Percentiles rank a stretch among this genome's conserved stretches.
Evolutionary conservation across 495 filamentous ascomycete species (phyloP).

Genomic region (Margaritispora aquatica): DNA sequence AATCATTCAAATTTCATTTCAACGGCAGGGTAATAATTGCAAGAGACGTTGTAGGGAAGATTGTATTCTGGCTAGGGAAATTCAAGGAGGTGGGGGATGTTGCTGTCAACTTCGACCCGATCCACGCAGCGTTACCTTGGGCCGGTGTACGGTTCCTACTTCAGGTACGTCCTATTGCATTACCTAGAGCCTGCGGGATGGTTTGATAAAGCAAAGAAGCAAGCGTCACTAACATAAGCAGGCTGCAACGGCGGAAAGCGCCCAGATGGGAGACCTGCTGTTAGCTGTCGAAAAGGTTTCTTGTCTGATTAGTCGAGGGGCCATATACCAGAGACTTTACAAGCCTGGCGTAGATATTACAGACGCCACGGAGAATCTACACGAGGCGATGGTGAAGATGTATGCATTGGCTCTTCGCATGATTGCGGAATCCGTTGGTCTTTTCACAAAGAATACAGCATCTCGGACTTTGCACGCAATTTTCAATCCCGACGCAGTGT

Average conservation of each 20-base stretch:
- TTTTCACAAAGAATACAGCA: neutral
- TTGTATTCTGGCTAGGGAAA: constrained; percentile 16
- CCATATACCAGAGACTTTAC: neutral
- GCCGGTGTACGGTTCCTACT: constrained; percentile 24
- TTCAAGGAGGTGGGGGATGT: constrained; percentile 28
- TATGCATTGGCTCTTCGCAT: neutral
- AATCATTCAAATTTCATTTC: neutral
- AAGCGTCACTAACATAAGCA: neutral
- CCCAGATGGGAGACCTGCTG: neutral
- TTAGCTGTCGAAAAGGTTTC: neutral
- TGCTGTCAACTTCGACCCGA: constrained; percentile 27
- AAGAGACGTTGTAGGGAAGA: constrained; percentile 22
- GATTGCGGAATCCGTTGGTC: neutral
- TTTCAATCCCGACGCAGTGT: neutral
- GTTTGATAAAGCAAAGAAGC: neutral
- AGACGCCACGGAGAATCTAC: neutral
- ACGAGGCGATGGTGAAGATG: neutral
- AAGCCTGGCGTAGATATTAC: neutral
- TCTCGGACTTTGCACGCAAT: neutral
- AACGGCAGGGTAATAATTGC: constrained; percentile 14
- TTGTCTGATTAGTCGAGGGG: neutral
- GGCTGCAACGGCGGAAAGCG: neutral
- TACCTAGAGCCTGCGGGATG: neutral
- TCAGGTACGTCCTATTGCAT: constrained; percentile 1
- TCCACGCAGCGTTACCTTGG: constrained; percentile 30